phyloP scores from a whole-genome alignment of 768 basidiomycete species.

The Lentinula aciculospora region DNA sequence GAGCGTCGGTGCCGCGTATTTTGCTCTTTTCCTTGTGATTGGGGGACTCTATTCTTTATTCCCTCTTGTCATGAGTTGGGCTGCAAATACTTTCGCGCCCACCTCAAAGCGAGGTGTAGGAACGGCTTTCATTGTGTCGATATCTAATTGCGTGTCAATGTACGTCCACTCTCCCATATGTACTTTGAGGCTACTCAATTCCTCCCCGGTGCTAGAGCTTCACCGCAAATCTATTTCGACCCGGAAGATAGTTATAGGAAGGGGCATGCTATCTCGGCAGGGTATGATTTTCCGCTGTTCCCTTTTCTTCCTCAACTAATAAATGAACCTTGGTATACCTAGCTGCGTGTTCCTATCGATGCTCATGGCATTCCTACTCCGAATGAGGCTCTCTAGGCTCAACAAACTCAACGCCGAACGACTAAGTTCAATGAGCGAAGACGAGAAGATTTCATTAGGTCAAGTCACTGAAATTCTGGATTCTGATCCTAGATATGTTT shows the following conservation, averaged over 20 bases:
- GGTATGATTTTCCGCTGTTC: slow-evolving; percentile 20
- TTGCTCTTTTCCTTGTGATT: slow-evolving; percentile 51
- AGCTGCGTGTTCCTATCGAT: slow-evolving; percentile 43
- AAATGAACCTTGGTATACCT: not conserved
- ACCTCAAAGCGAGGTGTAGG: slow-evolving; percentile 58
- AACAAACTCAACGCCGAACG: slow-evolving; percentile 34
- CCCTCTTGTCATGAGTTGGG: slow-evolving; percentile 63
- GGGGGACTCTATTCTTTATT: slow-evolving; percentile 51
- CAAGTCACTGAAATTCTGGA: slow-evolving; percentile 38
- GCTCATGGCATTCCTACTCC: slow-evolving; percentile 34
- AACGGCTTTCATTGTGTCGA: slow-evolving; percentile 54
- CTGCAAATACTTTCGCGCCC: slow-evolving; percentile 51
- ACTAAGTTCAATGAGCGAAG: slow-evolving; percentile 21
- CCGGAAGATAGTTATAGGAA: slow-evolving; percentile 42
- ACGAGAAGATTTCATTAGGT: slow-evolving; percentile 21
- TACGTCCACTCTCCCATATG: too few relatives aligned
- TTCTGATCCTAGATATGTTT: slow-evolving; percentile 46
- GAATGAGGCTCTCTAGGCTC: slow-evolving; percentile 33
- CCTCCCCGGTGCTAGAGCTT: slow-evolving; percentile 30
- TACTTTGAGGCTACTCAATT: too few relatives aligned
- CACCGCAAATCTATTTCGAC: slow-evolving; percentile 55
- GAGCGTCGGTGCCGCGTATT: slow-evolving; percentile 49
- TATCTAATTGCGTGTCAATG: slow-evolving; percentile 56
- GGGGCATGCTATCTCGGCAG: slow-evolving; percentile 52
- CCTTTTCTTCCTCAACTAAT: not conserved